Percentiles rank a stretch among this genome's conserved stretches.
These are phyloP conservation scores for Podaxis sp. DNA, from an alignment of 768 basidiomycete genomes.

Conservation along the genomic window DNA sequence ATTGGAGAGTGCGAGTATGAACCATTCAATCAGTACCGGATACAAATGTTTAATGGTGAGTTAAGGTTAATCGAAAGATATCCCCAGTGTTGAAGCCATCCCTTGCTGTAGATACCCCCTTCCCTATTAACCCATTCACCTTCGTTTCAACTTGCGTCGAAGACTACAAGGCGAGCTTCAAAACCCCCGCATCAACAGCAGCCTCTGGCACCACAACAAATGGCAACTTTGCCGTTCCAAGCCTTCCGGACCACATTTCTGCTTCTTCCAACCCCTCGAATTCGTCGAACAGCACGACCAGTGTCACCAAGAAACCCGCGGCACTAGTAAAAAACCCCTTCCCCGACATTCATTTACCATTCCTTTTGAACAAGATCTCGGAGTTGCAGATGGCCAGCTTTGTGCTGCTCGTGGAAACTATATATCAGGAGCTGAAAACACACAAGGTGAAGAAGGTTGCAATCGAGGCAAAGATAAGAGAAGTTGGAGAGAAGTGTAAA, in stretches of 20 bases:
- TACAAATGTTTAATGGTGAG: slow-evolving; percentile 84
- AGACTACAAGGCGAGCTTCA: slow-evolving; percentile 31
- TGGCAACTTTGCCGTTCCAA: slow-evolving; percentile 45
- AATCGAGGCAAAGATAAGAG: slow-evolving; percentile 77
- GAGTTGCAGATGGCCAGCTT: slow-evolving; percentile 61
- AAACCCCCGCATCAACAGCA: slow-evolving; percentile 17
- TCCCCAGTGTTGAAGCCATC: slow-evolving; percentile 8
- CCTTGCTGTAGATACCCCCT: slow-evolving; percentile 57
- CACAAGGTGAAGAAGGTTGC: slow-evolving; percentile 82
- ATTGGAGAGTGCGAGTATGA: slow-evolving; percentile 70
- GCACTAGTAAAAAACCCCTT: slow-evolving; percentile 56
- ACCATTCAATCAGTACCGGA: slow-evolving; percentile 70
- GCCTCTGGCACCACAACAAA: slow-evolving; percentile 20
- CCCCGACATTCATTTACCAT: slow-evolving; percentile 63
- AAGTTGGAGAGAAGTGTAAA: slow-evolving; percentile 74
- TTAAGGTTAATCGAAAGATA: slow-evolving; percentile 3
- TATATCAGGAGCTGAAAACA: slow-evolving; percentile 67
- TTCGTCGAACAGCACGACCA: slow-evolving; percentile 15
- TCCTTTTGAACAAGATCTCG: slow-evolving; percentile 63
- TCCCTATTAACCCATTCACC: slow-evolving; percentile 76
- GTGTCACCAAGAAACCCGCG: slow-evolving; percentile 30
- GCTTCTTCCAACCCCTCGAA: slow-evolving; percentile 15
- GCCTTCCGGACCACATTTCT: slow-evolving; percentile 33
- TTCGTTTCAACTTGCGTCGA: slow-evolving; percentile 56
- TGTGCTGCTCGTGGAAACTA: slow-evolving; percentile 66